These are phyloP conservation scores for Clavispora asparagi DNA, from an alignment of 805 yeast genomes.

Conservation along the genomic window DNA sequence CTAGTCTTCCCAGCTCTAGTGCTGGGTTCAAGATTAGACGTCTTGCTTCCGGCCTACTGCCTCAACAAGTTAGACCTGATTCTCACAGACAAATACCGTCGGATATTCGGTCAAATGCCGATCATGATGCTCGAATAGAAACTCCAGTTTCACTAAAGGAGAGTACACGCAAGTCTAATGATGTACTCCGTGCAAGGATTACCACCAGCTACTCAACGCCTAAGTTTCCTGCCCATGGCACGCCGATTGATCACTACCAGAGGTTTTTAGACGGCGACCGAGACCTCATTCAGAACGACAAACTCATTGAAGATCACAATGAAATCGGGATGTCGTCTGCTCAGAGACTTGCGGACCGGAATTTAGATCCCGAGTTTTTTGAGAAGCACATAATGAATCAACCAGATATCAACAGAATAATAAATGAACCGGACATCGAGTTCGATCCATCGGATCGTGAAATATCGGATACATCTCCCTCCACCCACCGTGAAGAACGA, in stretches of 20 bases:
- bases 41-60: conserved; percentile 9
- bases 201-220: background rate
- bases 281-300: conserved; percentile 8
- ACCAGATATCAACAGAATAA: background rate
- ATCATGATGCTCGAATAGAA: conserved; percentile 25
- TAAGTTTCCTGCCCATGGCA: background rate
- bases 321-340: background rate
- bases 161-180: background rate
- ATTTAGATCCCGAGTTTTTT: background rate
- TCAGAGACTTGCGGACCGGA: background rate
- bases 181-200: background rate
- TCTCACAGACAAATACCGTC: background rate
- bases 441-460: conserved; percentile 23
- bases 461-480: conserved; percentile 3
- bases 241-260: background rate
- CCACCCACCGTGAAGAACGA: conserved; percentile 1
- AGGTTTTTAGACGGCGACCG: background rate
- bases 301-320: conserved; percentile 22
- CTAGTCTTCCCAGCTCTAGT: background rate
- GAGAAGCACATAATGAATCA: background rate
- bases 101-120: background rate
- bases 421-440: conserved; percentile 13
- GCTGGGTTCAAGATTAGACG: conserved; percentile 5
- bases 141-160: conserved; percentile 16
- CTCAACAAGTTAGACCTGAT: conserved; percentile 1